Evolutionary conservation across 2,329 filamentous ascomycete species (phyloP).

Genomic region (Huntiella decipiens): DNA sequence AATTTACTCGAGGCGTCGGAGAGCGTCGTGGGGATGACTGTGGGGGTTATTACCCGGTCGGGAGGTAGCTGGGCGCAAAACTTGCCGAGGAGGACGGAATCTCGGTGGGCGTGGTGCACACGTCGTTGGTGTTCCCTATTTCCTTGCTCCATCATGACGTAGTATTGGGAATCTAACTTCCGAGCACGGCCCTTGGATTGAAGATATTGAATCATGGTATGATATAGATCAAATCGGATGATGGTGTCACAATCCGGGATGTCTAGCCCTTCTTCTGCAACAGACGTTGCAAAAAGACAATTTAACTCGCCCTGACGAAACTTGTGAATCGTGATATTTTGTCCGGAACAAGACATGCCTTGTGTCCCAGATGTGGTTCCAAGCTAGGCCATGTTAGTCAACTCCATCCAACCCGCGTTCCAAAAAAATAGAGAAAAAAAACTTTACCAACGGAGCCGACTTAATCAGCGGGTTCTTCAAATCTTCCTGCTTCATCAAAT

Average conservation of each 20-base stretch:
- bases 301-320: conserved; percentile 41
- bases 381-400: conserved; percentile 18
- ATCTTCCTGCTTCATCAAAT: conserved; percentile 39
- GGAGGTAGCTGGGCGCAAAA: conserved; percentile 61
- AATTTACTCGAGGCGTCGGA: conserved; percentile 21
- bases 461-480: conserved; percentile 40
- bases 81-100: conserved; percentile 44
- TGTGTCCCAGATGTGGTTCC: not conserved
- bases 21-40: not conserved
- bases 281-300: conserved; percentile 47
- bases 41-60: conserved; percentile 30
- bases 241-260: conserved; percentile 49
- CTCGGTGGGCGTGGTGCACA: conserved; percentile 39
- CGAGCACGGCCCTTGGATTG: conserved; percentile 81
- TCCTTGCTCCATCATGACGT: conserved; percentile 60
- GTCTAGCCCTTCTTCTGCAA: conserved; percentile 49
- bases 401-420: conserved; percentile 8
- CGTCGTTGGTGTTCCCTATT: conserved; percentile 42
- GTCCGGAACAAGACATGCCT: conserved; percentile 50
- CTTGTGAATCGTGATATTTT: conserved; percentile 52
- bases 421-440: conserved; percentile 12
- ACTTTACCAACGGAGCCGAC: conserved; percentile 41
- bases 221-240: conserved; percentile 68
- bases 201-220: conserved; percentile 83
- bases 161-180: conserved; percentile 56